Base-by-base conservation (phyloP, 345 rosid genomes). In the Iberis pinnata region DNA sequence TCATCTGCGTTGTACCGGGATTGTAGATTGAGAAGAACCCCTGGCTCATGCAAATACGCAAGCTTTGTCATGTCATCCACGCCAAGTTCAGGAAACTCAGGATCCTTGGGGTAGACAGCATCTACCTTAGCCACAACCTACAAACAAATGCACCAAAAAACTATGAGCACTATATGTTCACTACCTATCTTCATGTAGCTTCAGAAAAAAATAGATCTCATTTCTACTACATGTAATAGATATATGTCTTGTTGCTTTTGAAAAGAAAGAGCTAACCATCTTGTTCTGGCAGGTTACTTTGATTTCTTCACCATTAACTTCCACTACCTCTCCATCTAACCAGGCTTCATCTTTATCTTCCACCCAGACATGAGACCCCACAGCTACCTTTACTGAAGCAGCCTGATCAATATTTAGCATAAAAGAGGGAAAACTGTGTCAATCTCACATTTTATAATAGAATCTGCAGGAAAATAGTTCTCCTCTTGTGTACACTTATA, bases 41-140 rank as follows among this genome's bases (percentile, higher is more conserved):
- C 98, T 29, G 98, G 97, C 73, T 88, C 98, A 58, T 92, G 98
- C 56, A 92, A 65, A 80, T 92, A 85, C 32, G 98, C 83, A 54
- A 92, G 80, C 78, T 74, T 92, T 46, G 94, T 88, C 98, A 92
- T 88, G 73, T 92, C 98, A 50, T 92, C 98, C 66, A 88, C 85
- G 2, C 98, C 98, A 29, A 73, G 70, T 46, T 73, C 77, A 49
- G 98, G 98, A 60, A 80, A 81, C 72, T 88, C 97, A 7, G 94
- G 70, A 73, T 92, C 98, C 70, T 80, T 83, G n/a, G 86, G 86
- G 64, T 83, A 73, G 36, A 72, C 73, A 63, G 63, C 70, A 48
- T 81, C 75, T 45, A 49, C 75, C 64, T 88, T 85, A 43, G 70
- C 79, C 59, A 71, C 73, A 56, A 88, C 85, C 98, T 92, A 67